Evolutionary conservation across 176 grass and related monocot genomes (phyloP), one percentile per base, ranked within the genome.

Genomic region (Oryza meridionalis): DNA sequence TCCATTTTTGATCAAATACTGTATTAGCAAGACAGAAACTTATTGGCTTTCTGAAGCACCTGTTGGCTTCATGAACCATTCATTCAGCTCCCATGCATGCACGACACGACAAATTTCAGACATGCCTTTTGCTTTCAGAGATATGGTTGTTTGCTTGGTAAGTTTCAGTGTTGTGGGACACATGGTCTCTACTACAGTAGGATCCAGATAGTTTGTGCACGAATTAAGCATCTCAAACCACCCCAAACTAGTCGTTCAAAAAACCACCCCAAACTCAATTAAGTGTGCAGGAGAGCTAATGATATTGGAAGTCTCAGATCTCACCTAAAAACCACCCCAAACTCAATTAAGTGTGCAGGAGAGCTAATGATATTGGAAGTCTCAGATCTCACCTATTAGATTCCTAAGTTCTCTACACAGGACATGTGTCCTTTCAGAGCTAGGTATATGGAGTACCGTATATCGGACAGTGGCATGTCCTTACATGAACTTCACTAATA

Each of bases 361-460:
- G 4, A 70, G 46, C 19, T 59, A 77, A 53, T 65, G 21, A 22
- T 61, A 68, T 73, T 55, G 75, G 44, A 88, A 67, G 68, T 44
- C 81, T 31, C 78, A 77, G 24, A 67, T 58, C 78, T 66, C 55
- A 67, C 78, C 83, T 66, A 67, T 37, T 19, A 79, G 73, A 90
- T 90, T 90, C 84, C 88, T 73, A 72, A 90, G 21, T 45, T 86
- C 58, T 82, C 32, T 67, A 49, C 79, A 69, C 4, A 22, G 8
- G 88, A 78, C 88, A 81, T 73, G 84, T 90, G 88, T 86, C 88
- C 83, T 66, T 16, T 19, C 40, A 33, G 22, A n/a, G 77, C 33
- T 69, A 25, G 11, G 47, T 55, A 22, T 27, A 53, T 53, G 4
- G 4, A 4, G 33, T 35, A 53, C 9, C 40, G 0, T 42, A 10